Conservation (phyloP, 306 rosid genomes). For the Fragaria ananassa region DNA sequence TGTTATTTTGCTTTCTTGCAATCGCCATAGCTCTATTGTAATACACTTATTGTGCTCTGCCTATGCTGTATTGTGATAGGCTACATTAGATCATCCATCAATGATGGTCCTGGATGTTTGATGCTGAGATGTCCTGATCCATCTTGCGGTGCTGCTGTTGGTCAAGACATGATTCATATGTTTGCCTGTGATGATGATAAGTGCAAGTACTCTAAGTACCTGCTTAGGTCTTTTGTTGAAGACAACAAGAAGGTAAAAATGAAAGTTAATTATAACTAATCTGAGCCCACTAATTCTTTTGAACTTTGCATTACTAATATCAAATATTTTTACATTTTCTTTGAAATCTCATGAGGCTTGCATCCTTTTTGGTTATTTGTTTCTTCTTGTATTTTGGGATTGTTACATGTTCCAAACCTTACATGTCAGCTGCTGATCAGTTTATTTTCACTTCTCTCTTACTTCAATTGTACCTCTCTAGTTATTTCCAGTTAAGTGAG, state of each 20-base stretch:
- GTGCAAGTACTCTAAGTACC: conserved; percentile 63
- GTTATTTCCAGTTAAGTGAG: background rate
- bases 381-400: background rate
- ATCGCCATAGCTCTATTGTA: background rate
- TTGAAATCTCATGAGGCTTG: background rate
- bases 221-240: conserved; percentile 78
- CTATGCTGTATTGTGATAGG: conserved; percentile 26
- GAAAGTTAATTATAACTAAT: background rate
- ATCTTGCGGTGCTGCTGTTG: conserved; percentile 69
- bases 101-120: conserved; percentile 92
- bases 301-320: background rate
- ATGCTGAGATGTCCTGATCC: conserved; percentile 90
- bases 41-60: background rate
- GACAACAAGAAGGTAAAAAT: conserved; percentile 67
- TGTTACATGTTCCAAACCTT: background rate
- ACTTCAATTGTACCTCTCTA: background rate
- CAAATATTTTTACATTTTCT: background rate
- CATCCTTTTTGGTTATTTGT: background rate
- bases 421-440: background rate
- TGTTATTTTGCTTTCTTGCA: background rate
- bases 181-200: conserved; percentile 58
- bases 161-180: conserved; percentile 65
- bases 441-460: background rate
- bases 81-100: conserved; percentile 71
- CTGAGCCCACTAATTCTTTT: background rate